Evolutionary conservation across 768 basidiomycete species (phyloP).

Genomic region (Rickenella mellea): DNA sequence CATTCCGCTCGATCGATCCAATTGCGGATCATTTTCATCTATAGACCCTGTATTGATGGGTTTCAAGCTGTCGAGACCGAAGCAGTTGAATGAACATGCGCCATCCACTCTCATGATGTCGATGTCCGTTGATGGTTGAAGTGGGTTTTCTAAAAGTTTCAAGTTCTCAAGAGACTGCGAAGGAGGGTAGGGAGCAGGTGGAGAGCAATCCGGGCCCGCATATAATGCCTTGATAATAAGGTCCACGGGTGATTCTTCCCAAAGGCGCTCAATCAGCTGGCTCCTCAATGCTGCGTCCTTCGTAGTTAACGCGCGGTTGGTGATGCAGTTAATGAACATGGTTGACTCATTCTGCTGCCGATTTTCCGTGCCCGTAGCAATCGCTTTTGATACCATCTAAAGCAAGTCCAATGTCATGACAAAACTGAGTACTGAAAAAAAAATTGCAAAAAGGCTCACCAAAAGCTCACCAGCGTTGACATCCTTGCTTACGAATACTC

Average conservation of each 20-base stretch:
- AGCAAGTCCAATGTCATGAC: background rate
- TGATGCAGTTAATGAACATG: slow-evolving; percentile 4
- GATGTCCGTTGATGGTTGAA: slow-evolving; percentile 8
- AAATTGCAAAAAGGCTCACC: slow-evolving; percentile 6
- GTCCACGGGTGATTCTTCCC: slow-evolving; percentile 6
- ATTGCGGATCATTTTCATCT: slow-evolving; percentile 1
- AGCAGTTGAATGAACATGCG: slow-evolving; percentile 15
- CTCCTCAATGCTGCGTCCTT: background rate
- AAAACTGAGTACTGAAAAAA: background rate
- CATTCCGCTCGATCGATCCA: slow-evolving; percentile 17
- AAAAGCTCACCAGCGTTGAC: slow-evolving; percentile 17
- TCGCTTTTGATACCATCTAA: slow-evolving; percentile 20
- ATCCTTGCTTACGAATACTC: slow-evolving; percentile 13
- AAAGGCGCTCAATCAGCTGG: background rate
- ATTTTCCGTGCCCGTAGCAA: slow-evolving; percentile 11
- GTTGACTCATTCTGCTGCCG: slow-evolving; percentile 3
- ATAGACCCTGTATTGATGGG: background rate
- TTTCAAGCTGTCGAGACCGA: slow-evolving; percentile 2
- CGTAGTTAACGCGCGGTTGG: too few relatives aligned
- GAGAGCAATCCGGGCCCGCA: slow-evolving; percentile 13
- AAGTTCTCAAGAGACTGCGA: background rate
- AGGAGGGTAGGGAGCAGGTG: slow-evolving; percentile 12
- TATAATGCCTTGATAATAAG: slow-evolving; percentile 13
- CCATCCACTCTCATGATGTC: slow-evolving; percentile 18
- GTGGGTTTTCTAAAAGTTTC: background rate